Base-by-base conservation (phyloP, 805 yeast genomes). In the Metschnikowia dekortorum region DNA sequence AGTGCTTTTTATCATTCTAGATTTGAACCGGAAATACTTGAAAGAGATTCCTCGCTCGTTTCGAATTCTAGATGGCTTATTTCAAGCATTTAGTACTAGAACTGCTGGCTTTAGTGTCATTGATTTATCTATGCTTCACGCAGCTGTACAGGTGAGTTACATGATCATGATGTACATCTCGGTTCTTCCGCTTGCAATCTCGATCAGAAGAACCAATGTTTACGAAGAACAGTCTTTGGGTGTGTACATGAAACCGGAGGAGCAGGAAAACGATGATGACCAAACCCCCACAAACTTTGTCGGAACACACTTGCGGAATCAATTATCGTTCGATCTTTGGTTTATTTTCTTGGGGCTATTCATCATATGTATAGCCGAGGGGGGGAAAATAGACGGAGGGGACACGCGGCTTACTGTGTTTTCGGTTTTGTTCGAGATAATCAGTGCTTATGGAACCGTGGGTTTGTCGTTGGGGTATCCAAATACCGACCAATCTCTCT, bases 161-260 rank as follows among this genome's bases (percentile, higher is more conserved):
- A 79, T 89, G 83, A 79, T 94, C 53, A 92, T 94, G 98, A 94
- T 94, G 99, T 94, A 94, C 70, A 90, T 94, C 29, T 92, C 98
- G 13, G 97, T 92, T 40, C 75, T 91, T 63, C 99, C 99, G 1
- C 73, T 94, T 59, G 99, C 99, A 32, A 94, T 94, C 56, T 89
- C 97, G 36, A 90, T 94, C 54, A 83, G 99, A 71, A 81, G 97
- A 66, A 94, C 99, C 16, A 94, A 94, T 65, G 99, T 94, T 49
- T 94, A 94, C 70, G 99, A 94, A 65, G 99, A 94, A 62, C 98
- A 90, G 64, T 87, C 97, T 0, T 70, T 94, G 50, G 99, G 99
- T n/a, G 79, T 90, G n/a, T 91, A 88, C 62, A 61, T 70, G 13
- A 63, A 62, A 39, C 77, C 70, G n/a, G 64, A 59, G n/a, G 66